phyloP scores from a whole-genome alignment of 257 asterid species.

The Parsonsia alboflavescens region DNA sequence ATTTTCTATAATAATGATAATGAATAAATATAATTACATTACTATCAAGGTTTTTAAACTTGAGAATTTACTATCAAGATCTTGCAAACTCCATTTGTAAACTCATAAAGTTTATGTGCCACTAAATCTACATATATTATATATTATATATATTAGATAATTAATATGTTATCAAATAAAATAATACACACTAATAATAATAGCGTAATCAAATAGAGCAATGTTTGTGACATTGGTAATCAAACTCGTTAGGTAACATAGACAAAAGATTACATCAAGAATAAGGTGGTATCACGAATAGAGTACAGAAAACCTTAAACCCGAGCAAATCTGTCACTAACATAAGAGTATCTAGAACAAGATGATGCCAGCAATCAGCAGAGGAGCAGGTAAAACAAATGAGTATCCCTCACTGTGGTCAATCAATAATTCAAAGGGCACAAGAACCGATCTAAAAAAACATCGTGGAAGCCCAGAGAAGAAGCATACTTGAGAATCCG shows the following conservation, averaged over 20 bases:
- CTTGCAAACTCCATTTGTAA: no score
- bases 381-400: background rate
- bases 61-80: no score
- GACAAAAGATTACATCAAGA: background rate
- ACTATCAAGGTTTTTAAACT: no score
- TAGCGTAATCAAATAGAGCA: no score
- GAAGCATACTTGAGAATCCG: slow-evolving; percentile 42
- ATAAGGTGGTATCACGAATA: background rate
- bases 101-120: no score
- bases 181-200: no score
- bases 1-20: no score
- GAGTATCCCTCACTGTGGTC: background rate
- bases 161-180: no score
- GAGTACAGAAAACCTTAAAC: background rate
- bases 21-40: no score
- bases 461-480: slow-evolving; percentile 35
- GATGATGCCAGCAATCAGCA: background rate
- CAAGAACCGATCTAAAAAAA: slow-evolving; percentile 24
- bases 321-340: background rate
- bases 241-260: background rate
- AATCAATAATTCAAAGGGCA: slow-evolving; percentile 11
- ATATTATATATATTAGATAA: no score
- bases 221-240: no score
- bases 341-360: background rate
- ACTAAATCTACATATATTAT: no score